Percentiles rank a stretch among this genome's conserved stretches.
Evolutionary conservation across 164 flowering plant genomes (phyloP).

Genomic region (Euptelea pleiosperma): DNA sequence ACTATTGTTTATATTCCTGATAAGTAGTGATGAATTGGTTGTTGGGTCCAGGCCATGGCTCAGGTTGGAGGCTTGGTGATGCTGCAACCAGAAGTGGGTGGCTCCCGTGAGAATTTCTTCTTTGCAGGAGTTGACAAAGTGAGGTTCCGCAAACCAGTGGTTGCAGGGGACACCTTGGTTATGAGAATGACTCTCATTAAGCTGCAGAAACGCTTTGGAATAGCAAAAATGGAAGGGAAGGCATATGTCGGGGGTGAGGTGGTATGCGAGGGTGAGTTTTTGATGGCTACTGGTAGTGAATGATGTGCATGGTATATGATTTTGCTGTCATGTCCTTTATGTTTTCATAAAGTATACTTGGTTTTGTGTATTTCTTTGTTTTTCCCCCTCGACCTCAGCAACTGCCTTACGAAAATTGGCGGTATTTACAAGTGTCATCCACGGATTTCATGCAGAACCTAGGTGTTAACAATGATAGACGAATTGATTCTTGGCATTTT

Average conservation of each 20-base stretch:
- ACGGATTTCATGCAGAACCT: neutral
- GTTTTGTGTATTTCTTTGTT: neutral
- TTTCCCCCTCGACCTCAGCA: too few species aligned
- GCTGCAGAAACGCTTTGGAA: slow-evolving; percentile 76
- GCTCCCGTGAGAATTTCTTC: slow-evolving; percentile 81
- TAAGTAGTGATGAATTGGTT: slow-evolving; percentile 4
- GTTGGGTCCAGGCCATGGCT: slow-evolving; percentile 79
- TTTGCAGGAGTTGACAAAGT: slow-evolving; percentile 98
- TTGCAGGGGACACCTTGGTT: slow-evolving; percentile 91
- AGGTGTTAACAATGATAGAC: neutral
- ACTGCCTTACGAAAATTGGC: too few species aligned
- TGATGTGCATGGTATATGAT: slow-evolving; percentile 16
- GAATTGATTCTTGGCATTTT: too few species aligned
- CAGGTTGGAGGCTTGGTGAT: slow-evolving; percentile 96
- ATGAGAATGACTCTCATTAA: slow-evolving; percentile 86
- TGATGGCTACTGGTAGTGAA: slow-evolving; percentile 76
- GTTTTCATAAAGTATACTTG: neutral
- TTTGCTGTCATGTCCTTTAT: neutral
- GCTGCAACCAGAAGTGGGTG: slow-evolving; percentile 96
- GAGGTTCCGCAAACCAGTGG: slow-evolving; percentile 88
- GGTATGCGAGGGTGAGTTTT: slow-evolving; percentile 95
- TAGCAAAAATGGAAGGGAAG: slow-evolving; percentile 95
- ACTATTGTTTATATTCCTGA: neutral
- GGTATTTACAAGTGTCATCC: neutral
- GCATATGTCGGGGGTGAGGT: slow-evolving; percentile 91